Evolutionary conservation across 441 rosid species (phyloP), one percentile per base, ranked within the genome.

Genomic region (Monsonia emarginata): DNA sequence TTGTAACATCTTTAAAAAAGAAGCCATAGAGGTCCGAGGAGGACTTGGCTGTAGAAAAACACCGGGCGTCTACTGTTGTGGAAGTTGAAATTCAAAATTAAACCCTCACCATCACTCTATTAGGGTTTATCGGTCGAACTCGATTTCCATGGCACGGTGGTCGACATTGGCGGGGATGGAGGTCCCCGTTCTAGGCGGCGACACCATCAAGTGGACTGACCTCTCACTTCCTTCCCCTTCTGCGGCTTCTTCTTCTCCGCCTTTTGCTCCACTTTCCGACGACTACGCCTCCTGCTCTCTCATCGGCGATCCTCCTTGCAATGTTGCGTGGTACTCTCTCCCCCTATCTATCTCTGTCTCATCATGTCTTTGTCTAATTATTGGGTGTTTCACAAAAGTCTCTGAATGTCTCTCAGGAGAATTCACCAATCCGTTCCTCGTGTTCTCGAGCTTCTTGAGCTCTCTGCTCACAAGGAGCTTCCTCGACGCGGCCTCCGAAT

Each of bases 101-200:
- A 46, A 46, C 54, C 54, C 54, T 46, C 22, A 19, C 19, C 40
- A 46, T 4, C 57, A 8, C 11, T 48, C 26, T 50, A 1, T 6
- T 70, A 71, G 69, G 74, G 74, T 65, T 59, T 65, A 71, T 14
- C 24, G 19, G 50, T 13, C 22, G n/a, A 34, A 3, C n/a, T 62
- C 64, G 65, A n/a, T n/a, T 8, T 24, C 57, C 57, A 80, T 74
- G 79, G 61, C 65, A 5, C 56, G 65, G 19, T 66, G 67, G 66
- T 40, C 72, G 75, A 54, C 60, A 32, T 34, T 79, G 72, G 82
- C 69, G 34, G 96, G 99, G 18, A 76, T 75, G 80, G 97, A 89
- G 65, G 92, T 91, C 63, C 97, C 95, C 9, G 70, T 87, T 61
- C 59, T 73, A 64, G 92, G 92, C 69, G 80, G 82, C 71, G 90